Evolutionary conservation across 177 flowering plant genomes (phyloP), one percentile per base, ranked within the genome.

Genomic region (Tripterygium wilfordii): DNA sequence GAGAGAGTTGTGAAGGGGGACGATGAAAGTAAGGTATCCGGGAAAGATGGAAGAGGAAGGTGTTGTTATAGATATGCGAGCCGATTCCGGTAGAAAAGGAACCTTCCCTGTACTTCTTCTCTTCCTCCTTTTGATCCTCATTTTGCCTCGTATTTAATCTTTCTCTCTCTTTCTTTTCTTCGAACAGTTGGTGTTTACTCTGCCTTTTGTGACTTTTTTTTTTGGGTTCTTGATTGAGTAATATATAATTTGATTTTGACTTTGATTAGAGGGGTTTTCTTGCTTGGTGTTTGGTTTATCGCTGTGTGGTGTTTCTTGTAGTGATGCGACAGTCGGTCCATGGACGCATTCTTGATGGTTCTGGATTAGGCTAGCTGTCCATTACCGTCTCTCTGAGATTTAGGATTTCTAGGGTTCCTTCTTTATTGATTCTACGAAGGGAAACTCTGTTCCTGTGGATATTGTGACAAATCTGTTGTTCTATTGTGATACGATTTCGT

Each of bases 41-140:
- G 24, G 29, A 21, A 42, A 49, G 3, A 38, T 9, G 18, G 13
- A 10, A 20, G 27, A 35, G 12, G 24, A 58, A 61, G 37, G 53
- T 22, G 8, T 15, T 36, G 48, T 10, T 29, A 21, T 16, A 8
- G 26, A 76, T 74, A 76, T 74, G 65, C 67, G 77, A 71, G 75
- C 67, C 41, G 43, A 44, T 53, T 46, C 62, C 61, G 59, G 42
- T 35, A 60, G 60, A 48, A 59, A 72, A 19, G 71, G 67, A 52
- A 65, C 51, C 58, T 67, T 60, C 74, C 68, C 72, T 40, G 57
- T 62, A 50, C 72, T 74, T 52, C 61, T 62, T 33, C 76, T 76
- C 35, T 69, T 70, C 25, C 65, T 67, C 14, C 65, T 70, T 39
- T 58, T 68, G 54, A 62, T 71, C 51, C 70, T 70, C 58, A 54